phyloP scores from a whole-genome alignment of 169 alveolate genomes.

The Eimeria maxima region DNA sequence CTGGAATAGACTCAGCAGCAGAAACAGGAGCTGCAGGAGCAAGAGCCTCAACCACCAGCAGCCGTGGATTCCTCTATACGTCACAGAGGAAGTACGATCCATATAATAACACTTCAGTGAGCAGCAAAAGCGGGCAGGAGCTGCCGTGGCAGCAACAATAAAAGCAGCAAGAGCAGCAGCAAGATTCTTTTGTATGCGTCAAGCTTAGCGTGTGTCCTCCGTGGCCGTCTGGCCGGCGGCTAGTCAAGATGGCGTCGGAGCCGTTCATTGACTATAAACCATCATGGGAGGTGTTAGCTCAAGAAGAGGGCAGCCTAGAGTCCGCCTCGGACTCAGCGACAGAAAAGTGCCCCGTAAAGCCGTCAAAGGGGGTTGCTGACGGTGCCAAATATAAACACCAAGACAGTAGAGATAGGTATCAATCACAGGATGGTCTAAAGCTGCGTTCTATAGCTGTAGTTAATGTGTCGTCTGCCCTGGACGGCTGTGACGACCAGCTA shows the following conservation, averaged over 20 bases:
- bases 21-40: not conserved
- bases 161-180: conserved; percentile 9
- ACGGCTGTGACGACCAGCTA: conserved; percentile 94
- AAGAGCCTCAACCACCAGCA: not conserved
- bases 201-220: not conserved
- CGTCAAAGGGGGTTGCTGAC: not conserved
- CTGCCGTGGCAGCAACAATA: not conserved
- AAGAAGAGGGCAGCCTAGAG: conserved; percentile 34
- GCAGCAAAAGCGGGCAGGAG: not conserved
- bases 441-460: conserved; percentile 88
- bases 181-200: not conserved
- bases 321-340: conserved; percentile 78
- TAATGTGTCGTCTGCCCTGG: conserved; percentile 93
- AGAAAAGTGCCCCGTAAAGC: conserved; percentile 42
- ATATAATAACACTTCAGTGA: not conserved
- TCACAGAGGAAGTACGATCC: not conserved
- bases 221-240: conserved; percentile 33
- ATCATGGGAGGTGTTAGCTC: conserved; percentile 64
- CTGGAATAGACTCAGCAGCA: not conserved
- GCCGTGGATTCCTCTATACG: not conserved
- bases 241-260: conserved; percentile 83
- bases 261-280: conserved; percentile 84
- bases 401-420: conserved; percentile 31
- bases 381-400: not conserved
- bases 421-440: conserved; percentile 22